phyloP scores from a whole-genome alignment of 495 filamentous ascomycete genomes.

The Penicillium psychrofluorescens region DNA sequence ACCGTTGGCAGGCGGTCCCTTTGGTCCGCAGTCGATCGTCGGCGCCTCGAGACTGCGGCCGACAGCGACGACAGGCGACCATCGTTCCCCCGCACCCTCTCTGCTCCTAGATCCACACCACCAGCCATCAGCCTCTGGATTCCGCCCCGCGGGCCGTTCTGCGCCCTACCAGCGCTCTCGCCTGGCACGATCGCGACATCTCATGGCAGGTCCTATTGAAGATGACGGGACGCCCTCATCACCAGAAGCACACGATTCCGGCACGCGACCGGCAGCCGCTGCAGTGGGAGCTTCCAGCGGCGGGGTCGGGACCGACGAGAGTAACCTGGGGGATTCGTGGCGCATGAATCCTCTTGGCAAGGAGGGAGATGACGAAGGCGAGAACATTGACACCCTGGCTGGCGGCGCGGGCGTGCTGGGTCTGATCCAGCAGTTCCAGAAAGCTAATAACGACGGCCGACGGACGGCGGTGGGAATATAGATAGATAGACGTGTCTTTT shows the following conservation, averaged over 20 bases:
- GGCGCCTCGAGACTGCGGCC: constrained; percentile 23
- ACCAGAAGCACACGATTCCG: constrained; percentile 15
- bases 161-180: constrained; percentile 48
- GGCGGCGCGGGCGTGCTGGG: constrained; percentile 61
- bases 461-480: constrained; percentile 33
- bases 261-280: constrained; percentile 17
- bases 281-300: constrained; percentile 29
- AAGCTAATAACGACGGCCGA: constrained; percentile 63
- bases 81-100: constrained; percentile 45
- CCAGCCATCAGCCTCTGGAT: constrained; percentile 59
- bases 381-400: constrained; percentile 42
- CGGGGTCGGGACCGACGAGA: constrained; percentile 41
- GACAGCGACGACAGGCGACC: constrained; percentile 17
- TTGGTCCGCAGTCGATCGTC: constrained; percentile 23
- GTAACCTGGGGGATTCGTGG: constrained; percentile 59
- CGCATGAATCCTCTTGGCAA: constrained; percentile 46
- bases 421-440: constrained; percentile 85
- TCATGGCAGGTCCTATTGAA: constrained; percentile 31
- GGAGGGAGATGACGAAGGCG: constrained; percentile 37
- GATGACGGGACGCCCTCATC: constrained; percentile 33
- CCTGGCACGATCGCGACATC: constrained; percentile 25
- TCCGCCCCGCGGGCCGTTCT: constrained; percentile 30
- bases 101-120: constrained; percentile 82
- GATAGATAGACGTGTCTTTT: constrained; percentile 5
- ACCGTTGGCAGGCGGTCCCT: constrained; percentile 12